phyloP scores from a whole-genome alignment of 306 rosid species.

The Chamaecrista fasciculata region DNA sequence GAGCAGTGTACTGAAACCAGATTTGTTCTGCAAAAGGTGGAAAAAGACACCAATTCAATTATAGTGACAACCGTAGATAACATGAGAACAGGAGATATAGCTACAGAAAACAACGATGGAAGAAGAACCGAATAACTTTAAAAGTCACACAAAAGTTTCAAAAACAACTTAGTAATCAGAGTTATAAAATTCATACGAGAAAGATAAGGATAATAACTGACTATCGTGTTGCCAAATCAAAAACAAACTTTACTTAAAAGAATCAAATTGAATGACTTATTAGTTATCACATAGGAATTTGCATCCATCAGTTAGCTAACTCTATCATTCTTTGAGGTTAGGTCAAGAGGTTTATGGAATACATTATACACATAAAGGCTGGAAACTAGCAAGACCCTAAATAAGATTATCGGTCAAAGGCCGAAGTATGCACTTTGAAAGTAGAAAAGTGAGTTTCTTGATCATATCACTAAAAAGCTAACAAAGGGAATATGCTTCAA shows the following conservation, averaged over 20 bases:
- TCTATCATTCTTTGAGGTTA: neutral
- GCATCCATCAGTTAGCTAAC: neutral
- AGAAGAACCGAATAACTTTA: neutral
- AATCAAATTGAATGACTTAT: neutral
- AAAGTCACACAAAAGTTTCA: neutral
- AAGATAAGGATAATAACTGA: neutral
- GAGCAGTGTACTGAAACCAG: neutral
- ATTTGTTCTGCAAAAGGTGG: conserved; percentile 43
- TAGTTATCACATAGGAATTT: neutral
- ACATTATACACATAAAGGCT: neutral
- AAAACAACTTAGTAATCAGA: neutral
- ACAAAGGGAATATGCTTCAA: neutral
- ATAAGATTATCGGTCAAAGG: neutral
- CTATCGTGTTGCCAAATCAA: neutral
- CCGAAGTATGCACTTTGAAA: neutral
- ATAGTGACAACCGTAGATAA: conserved; percentile 21
- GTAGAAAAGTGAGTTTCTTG: conserved; percentile 15
- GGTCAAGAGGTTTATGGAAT: neutral
- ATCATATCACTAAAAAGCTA: neutral
- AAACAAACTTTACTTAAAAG: too few relatives aligned
- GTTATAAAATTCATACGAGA: neutral
- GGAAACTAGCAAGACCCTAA: neutral
- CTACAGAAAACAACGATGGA: conserved; percentile 25
- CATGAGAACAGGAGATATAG: conserved; percentile 23
- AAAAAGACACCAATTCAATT: conserved; percentile 17